phyloP scores from a whole-genome alignment of 1,139 yeast species.

The Candida sojae region DNA sequence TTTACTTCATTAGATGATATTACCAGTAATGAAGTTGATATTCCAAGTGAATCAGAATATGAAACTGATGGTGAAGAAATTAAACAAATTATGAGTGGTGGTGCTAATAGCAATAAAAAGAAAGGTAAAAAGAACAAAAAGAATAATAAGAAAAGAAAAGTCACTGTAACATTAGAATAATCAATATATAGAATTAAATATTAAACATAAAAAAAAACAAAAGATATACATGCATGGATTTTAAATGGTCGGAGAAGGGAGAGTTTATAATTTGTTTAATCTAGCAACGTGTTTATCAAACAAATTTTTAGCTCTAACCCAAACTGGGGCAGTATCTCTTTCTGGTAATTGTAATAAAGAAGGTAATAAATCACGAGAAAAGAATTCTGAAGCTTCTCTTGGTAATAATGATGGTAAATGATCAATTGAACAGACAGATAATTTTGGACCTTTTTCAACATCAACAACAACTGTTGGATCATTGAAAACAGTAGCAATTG shows the following conservation, averaged over 20 bases:
- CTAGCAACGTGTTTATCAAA: constrained; percentile 82
- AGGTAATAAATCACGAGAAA: constrained; percentile 83
- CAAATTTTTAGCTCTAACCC: constrained; percentile 85
- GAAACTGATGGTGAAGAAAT: constrained; percentile 62
- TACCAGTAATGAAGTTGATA: constrained; percentile 20
- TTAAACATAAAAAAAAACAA: neutral
- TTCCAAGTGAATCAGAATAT: constrained; percentile 63
- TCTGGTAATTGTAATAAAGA: constrained; percentile 81
- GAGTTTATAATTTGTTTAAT: constrained; percentile 24
- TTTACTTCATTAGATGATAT: constrained; percentile 37
- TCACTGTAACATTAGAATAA: constrained; percentile 55
- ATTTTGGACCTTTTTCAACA: constrained; percentile 76
- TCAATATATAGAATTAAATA: neutral
- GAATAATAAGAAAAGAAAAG: constrained; percentile 41
- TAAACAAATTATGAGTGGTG: constrained; percentile 44
- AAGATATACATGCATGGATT: neutral
- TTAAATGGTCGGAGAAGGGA: neutral
- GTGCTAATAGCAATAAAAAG: constrained; percentile 44
- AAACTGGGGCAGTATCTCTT: constrained; percentile 80
- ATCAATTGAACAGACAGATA: constrained; percentile 94
- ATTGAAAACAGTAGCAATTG: constrained; percentile 83
- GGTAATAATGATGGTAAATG: constrained; percentile 95
- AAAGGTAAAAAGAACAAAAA: constrained; percentile 26
- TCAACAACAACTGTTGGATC: constrained; percentile 87
- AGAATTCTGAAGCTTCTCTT: constrained; percentile 94